phyloP scores from a whole-genome alignment of 805 yeast genomes.

The Candida loeiensis region DNA sequence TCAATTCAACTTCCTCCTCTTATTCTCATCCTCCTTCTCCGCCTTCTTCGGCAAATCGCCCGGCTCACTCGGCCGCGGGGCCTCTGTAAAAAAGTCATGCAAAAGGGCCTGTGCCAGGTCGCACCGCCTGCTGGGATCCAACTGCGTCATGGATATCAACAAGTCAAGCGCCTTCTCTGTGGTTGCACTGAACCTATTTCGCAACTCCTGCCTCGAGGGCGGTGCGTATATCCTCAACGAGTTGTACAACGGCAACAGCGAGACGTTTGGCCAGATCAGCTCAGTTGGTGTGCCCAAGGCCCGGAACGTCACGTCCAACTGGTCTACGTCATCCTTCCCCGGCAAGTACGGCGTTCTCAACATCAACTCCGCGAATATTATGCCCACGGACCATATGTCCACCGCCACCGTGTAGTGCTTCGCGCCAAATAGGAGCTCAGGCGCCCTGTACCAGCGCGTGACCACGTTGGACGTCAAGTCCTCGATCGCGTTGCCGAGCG shows the following conservation, averaged over 20 bases:
- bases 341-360: constrained; percentile 92
- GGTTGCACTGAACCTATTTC: constrained; percentile 86
- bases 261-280: constrained; percentile 85
- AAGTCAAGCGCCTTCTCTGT: constrained; percentile 78
- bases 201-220: constrained; percentile 74
- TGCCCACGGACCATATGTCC: constrained; percentile 46
- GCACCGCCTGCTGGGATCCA: constrained; percentile 78
- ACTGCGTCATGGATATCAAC: constrained; percentile 63
- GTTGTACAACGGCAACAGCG: constrained; percentile 71
- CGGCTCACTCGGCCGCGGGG: constrained; percentile 73
- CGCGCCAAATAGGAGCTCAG: constrained; percentile 44
- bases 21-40: constrained; percentile 16
- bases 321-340: constrained; percentile 87
- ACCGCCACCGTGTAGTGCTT: constrained; percentile 43
- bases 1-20: constrained; percentile 19
- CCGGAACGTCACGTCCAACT: constrained; percentile 86
- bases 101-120: constrained; percentile 59
- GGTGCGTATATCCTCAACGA: constrained; percentile 74
- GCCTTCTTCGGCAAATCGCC: constrained; percentile 52
- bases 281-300: constrained; percentile 97
- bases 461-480: constrained; percentile 89
- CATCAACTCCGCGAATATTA: constrained; percentile 93
- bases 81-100: constrained; percentile 66
- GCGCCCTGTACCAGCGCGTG: constrained; percentile 97
- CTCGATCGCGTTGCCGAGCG: constrained; percentile 70